Conservation (phyloP, 192 early-diverging fungal genomes). For the Backusella morwellensis region DNA sequence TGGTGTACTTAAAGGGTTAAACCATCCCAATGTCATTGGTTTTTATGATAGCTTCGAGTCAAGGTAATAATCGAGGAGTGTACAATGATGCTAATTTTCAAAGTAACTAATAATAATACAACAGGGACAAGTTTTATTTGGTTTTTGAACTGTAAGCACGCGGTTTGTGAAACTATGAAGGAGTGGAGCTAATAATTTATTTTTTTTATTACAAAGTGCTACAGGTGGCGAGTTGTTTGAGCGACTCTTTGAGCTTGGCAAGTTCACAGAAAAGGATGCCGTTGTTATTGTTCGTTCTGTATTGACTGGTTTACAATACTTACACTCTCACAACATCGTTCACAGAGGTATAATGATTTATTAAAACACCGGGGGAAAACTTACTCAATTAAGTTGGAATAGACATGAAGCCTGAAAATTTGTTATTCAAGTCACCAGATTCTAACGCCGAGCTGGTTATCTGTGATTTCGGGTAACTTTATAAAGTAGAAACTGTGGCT, state of each 20-base stretch:
- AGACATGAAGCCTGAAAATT: conserved; percentile 87
- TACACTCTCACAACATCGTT: conserved; percentile 85
- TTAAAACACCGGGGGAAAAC: not conserved
- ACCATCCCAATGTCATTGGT: conserved; percentile 89
- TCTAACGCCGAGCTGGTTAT: conserved; percentile 73
- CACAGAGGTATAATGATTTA: conserved; percentile 59
- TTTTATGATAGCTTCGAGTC: conserved; percentile 74
- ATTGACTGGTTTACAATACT: conserved; percentile 74
- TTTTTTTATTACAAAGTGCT: conserved; percentile 31
- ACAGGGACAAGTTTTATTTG: conserved; percentile 69
- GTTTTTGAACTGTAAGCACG: conserved; percentile 69
- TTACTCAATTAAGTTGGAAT: not conserved
- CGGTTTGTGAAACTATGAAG: not conserved
- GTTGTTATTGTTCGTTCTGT: conserved; percentile 71
- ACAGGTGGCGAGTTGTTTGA: conserved; percentile 91
- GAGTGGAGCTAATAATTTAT: not conserved
- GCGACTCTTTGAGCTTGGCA: conserved; percentile 72
- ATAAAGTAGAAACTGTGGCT: not conserved
- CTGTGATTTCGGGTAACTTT: conserved; percentile 74
- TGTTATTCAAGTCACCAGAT: conserved; percentile 68
- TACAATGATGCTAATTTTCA: not conserved
- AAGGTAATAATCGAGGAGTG: conserved; percentile 11
- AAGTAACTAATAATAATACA: not conserved
- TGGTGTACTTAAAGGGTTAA: conserved; percentile 75
- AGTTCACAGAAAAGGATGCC: conserved; percentile 82